phyloP scores from a whole-genome alignment of 305 asterid species.

The Fraxinus latifolia region DNA sequence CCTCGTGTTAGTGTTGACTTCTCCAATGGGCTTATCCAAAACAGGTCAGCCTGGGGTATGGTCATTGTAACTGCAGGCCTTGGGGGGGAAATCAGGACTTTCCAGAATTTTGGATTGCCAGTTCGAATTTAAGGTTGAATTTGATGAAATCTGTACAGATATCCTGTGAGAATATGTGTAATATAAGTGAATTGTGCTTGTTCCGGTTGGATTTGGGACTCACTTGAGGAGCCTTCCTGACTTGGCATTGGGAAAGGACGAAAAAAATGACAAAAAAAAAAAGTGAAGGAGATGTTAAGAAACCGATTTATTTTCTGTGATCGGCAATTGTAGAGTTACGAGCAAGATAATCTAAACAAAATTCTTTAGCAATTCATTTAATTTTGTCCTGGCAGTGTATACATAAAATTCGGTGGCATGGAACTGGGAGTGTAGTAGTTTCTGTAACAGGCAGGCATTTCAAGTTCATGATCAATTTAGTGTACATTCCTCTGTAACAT shows the following conservation, averaged over 20 bases:
- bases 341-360: slow-evolving; percentile 41
- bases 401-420: slow-evolving; percentile 27
- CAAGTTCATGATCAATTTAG: slow-evolving; percentile 7
- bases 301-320: slow-evolving; percentile 53
- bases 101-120: slow-evolving; percentile 93
- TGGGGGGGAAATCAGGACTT: slow-evolving; percentile 79
- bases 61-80: slow-evolving; percentile 89
- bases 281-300: slow-evolving; percentile 34
- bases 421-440: slow-evolving; percentile 19
- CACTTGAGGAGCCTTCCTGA: slow-evolving; percentile 17
- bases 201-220: slow-evolving; percentile 26
- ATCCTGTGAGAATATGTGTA: slow-evolving; percentile 43
- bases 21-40: slow-evolving; percentile 54
- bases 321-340: slow-evolving; percentile 70
- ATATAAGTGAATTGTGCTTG: slow-evolving; percentile 39
- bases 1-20: slow-evolving; percentile 67
- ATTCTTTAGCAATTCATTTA: slow-evolving; percentile 48
- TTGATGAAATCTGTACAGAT: slow-evolving; percentile 62
- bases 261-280: background rate
- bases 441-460: background rate
- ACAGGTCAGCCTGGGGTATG: slow-evolving; percentile 81
- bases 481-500: slow-evolving; percentile 22
- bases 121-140: slow-evolving; percentile 44
- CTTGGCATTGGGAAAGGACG: slow-evolving; percentile 18
- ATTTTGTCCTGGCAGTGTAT: slow-evolving; percentile 27